phyloP scores from a whole-genome alignment of 2,329 filamentous ascomycete species.

The Ceratocystis lukuohia region DNA sequence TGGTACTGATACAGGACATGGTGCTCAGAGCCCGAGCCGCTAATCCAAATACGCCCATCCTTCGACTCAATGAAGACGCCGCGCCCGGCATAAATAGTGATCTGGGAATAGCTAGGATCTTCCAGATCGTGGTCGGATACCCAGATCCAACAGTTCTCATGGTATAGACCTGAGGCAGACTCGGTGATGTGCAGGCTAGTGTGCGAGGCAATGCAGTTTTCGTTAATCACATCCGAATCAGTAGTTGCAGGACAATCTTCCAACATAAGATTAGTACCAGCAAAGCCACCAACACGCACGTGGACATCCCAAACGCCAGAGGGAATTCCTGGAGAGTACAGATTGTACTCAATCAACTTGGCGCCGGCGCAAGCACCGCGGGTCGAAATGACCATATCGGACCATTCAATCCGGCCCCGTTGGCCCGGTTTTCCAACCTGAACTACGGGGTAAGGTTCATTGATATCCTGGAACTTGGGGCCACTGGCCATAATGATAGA shows the following conservation, averaged over 20 bases:
- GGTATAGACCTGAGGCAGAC: constrained; percentile 29
- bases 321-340: constrained; percentile 35
- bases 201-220: constrained; percentile 31
- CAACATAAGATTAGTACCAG: constrained; percentile 54
- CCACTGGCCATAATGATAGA: constrained; percentile 44
- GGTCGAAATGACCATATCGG: constrained; percentile 58
- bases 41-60: constrained; percentile 40
- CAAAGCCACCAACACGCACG: constrained; percentile 58
- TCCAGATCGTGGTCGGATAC: constrained; percentile 44
- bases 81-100: constrained; percentile 40
- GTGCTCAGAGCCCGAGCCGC: constrained; percentile 53
- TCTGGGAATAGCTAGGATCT: constrained; percentile 33
- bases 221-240: constrained; percentile 21
- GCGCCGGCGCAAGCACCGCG: constrained; percentile 54
- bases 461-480: constrained; percentile 40
- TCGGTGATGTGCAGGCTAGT: constrained; percentile 33
- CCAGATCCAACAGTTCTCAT: constrained; percentile 36
- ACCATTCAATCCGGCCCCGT: constrained; percentile 52
- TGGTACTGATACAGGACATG: constrained; percentile 57
- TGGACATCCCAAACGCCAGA: constrained; percentile 63
- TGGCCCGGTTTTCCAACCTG: constrained; percentile 53
- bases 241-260: constrained; percentile 50
- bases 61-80: constrained; percentile 35
- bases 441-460: constrained; percentile 49
- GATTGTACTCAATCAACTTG: constrained; percentile 59